Conservation (phyloP, 805 yeast species). For the Starmerella tilneyi region DNA sequence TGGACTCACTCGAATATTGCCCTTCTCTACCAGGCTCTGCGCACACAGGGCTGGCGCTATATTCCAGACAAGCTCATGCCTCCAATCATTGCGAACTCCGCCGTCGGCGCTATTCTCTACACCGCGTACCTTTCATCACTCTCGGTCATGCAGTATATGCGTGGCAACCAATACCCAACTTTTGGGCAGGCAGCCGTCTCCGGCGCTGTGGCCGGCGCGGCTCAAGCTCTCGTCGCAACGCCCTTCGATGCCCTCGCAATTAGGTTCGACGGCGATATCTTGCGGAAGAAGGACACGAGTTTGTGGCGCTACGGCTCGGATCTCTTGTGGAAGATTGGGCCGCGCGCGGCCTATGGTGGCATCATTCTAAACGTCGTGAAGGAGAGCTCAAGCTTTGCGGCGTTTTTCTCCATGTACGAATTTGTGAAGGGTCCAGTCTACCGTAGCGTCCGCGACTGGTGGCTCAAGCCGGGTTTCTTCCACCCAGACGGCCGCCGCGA, state of each 20-base stretch:
- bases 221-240: slow-evolving; percentile 84
- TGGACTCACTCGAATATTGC: slow-evolving; percentile 74
- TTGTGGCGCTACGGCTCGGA: slow-evolving; percentile 66
- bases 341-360: slow-evolving; percentile 83
- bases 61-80: slow-evolving; percentile 80
- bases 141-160: slow-evolving; percentile 21
- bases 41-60: slow-evolving; percentile 73
- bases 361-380: slow-evolving; percentile 65
- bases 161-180: slow-evolving; percentile 39
- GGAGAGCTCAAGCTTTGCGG: slow-evolving; percentile 73
- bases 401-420: slow-evolving; percentile 74
- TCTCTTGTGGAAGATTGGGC: slow-evolving; percentile 63
- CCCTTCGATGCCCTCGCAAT: slow-evolving; percentile 88
- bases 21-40: slow-evolving; percentile 57
- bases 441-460: slow-evolving; percentile 27
- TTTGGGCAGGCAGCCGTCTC: slow-evolving; percentile 46
- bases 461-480: slow-evolving; percentile 26
- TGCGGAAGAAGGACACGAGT: slow-evolving; percentile 34
- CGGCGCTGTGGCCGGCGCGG: slow-evolving; percentile 76
- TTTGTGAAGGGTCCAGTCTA: slow-evolving; percentile 48
- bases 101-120: slow-evolving; percentile 78
- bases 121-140: slow-evolving; percentile 55
- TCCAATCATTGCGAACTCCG: slow-evolving; percentile 77
- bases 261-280: slow-evolving; percentile 64
- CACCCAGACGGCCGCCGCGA: slow-evolving; percentile 27